Conservation (phyloP, 176 grass and related monocot genomes). For the Luzula sylvatica region DNA sequence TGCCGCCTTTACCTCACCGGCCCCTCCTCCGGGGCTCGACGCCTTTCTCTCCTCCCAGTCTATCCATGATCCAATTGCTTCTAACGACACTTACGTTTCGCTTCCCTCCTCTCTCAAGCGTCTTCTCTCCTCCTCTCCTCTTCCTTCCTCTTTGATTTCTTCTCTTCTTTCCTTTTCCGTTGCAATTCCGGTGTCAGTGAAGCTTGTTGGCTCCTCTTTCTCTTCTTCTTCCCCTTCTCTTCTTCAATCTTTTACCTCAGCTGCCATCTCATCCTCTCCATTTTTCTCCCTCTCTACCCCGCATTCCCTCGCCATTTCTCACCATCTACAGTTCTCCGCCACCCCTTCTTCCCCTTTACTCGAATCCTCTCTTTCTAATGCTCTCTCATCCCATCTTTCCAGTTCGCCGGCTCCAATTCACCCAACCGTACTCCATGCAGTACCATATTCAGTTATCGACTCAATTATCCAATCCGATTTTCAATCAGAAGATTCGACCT, state of each 20-base stretch:
- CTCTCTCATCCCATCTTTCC: constrained; percentile 35
- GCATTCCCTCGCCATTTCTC: constrained; percentile 42
- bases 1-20: not conserved
- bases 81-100: constrained; percentile 42
- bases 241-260: constrained; percentile 26
- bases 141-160: constrained; percentile 14
- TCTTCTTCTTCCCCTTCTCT: constrained; percentile 22
- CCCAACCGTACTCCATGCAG: constrained; percentile 37
- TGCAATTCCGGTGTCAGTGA: constrained; percentile 40
- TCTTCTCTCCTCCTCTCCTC: constrained; percentile 9
- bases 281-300: constrained; percentile 38
- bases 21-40: constrained; percentile 35
- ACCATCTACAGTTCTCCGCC: constrained; percentile 32
- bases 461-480: constrained; percentile 54
- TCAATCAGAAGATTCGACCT: constrained; percentile 21
- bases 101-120: constrained; percentile 33
- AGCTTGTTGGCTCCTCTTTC: constrained; percentile 48
- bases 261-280: constrained; percentile 36
- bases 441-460: constrained; percentile 62
- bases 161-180: constrained; percentile 41
- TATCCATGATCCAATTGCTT: constrained; percentile 31
- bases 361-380: constrained; percentile 9
- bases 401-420: constrained; percentile 50
- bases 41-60: constrained; percentile 36
- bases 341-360: constrained; percentile 19